These are phyloP conservation scores for Sporothrix brasiliensis DNA, from an alignment of 2,329 filamentous ascomycete species.

Conservation along the genomic window DNA sequence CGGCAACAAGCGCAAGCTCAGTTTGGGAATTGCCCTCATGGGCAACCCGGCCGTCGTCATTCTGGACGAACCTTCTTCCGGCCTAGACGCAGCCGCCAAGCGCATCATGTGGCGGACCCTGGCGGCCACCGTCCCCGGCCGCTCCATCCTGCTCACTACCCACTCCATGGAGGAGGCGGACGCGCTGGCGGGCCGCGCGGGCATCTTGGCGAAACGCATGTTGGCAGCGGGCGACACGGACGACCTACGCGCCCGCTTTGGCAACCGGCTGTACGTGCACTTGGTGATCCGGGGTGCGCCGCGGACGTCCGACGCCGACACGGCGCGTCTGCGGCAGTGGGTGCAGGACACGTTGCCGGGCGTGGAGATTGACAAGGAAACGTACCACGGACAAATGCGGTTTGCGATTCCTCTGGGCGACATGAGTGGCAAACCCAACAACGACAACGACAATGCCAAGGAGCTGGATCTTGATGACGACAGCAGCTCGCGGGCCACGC, in stretches of 20 bases:
- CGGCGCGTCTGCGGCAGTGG: conserved; percentile 68
- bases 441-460: conserved; percentile 30
- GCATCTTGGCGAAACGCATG: conserved; percentile 85
- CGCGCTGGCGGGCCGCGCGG: conserved; percentile 78
- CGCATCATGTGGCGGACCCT: conserved; percentile 92
- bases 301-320: conserved; percentile 69
- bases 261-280: conserved; percentile 79
- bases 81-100: conserved; percentile 89
- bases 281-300: conserved; percentile 76
- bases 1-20: conserved; percentile 92
- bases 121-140: conserved; percentile 69
- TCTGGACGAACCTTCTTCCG: conserved; percentile 85
- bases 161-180: conserved; percentile 97
- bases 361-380: conserved; percentile 71
- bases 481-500: background rate
- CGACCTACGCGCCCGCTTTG: conserved; percentile 71
- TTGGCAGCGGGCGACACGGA: conserved; percentile 79
- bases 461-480: background rate
- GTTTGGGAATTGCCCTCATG: conserved; percentile 86
- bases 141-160: conserved; percentile 85
- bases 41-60: conserved; percentile 86
- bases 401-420: conserved; percentile 69
- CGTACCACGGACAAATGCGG: conserved; percentile 83
- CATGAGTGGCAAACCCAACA: conserved; percentile 24
- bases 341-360: conserved; percentile 62